These are phyloP conservation scores for Graphium sp. DNA, from an alignment of 2,329 filamentous ascomycete species.

Conservation along the genomic window DNA sequence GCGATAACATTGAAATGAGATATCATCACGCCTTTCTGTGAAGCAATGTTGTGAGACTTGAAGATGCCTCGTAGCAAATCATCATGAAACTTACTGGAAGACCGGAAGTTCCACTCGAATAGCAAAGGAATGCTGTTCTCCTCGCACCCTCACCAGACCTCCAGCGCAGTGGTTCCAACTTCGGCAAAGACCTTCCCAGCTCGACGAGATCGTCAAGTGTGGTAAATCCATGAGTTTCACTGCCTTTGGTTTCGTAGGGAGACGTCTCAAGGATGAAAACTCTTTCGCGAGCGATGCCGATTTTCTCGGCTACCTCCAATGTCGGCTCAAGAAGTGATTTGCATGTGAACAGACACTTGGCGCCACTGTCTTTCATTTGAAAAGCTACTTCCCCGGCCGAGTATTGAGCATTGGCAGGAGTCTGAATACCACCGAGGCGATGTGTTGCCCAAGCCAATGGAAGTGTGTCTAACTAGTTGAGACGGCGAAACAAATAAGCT, in stretches of 20 bases:
- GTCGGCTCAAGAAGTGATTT: slow-evolving; percentile 43
- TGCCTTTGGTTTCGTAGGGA: slow-evolving; percentile 20
- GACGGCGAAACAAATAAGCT: too few relatives aligned
- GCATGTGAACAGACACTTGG: slow-evolving; percentile 55
- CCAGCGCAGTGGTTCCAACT: slow-evolving; percentile 35
- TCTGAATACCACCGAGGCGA: slow-evolving; percentile 47
- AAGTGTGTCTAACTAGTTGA: too few relatives aligned
- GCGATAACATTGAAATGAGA: slow-evolving; percentile 60
- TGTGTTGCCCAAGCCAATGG: too few relatives aligned
- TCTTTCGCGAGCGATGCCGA: slow-evolving; percentile 40
- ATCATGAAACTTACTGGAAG: slow-evolving; percentile 43
- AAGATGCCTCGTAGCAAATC: too few relatives aligned
- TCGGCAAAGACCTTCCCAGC: slow-evolving; percentile 31
- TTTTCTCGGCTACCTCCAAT: slow-evolving; percentile 41
- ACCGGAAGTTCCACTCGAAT: slow-evolving; percentile 58
- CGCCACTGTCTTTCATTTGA: slow-evolving; percentile 47
- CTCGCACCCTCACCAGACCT: slow-evolving; percentile 39
- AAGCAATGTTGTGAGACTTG: too few relatives aligned
- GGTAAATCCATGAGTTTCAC: slow-evolving; percentile 27
- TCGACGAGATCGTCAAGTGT: slow-evolving; percentile 46
- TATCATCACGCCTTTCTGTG: slow-evolving; percentile 62
- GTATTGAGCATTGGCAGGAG: slow-evolving; percentile 56
- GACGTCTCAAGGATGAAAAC: slow-evolving; percentile 52
- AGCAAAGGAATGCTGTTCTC: slow-evolving; percentile 55
- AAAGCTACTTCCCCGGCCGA: slow-evolving; percentile 47